phyloP scores from a whole-genome alignment of 2,329 filamentous ascomycete genomes.

The Chaetothyriales sp. region DNA sequence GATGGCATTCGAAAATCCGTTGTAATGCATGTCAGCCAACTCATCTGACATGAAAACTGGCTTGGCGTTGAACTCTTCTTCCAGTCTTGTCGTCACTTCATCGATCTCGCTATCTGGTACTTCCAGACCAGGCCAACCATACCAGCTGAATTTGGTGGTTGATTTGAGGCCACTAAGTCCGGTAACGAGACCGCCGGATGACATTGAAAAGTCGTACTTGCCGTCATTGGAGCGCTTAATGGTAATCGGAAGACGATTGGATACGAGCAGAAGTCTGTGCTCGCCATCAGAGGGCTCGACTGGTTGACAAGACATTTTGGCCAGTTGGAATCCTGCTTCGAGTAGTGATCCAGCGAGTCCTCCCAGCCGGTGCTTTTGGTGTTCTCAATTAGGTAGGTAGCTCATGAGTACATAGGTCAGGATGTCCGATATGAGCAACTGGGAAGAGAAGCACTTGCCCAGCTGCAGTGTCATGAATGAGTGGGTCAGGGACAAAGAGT shows the following conservation, averaged over 20 bases:
- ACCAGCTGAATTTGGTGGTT: conserved; percentile 94
- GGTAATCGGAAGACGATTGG: conserved; percentile 89
- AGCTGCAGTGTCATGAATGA: too few relatives aligned
- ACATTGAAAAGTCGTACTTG: conserved; percentile 89
- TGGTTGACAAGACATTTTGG: conserved; percentile 12
- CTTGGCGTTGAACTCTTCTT: conserved; percentile 67
- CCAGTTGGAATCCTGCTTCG: not conserved
- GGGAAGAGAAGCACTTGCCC: not conserved
- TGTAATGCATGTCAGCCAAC: conserved; percentile 89
- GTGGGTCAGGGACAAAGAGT: too few relatives aligned
- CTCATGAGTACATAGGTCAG: not conserved
- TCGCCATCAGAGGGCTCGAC: conserved; percentile 11
- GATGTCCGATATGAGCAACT: not conserved
- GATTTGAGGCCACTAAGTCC: conserved; percentile 86
- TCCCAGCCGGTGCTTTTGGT: not conserved
- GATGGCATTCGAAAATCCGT: conserved; percentile 95
- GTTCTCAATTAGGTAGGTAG: not conserved
- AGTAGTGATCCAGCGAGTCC: not conserved
- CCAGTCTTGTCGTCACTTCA: conserved; percentile 61
- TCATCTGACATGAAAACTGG: conserved; percentile 91
- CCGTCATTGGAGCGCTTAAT: conserved; percentile 89
- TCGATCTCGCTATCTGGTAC: conserved; percentile 71
- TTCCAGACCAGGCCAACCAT: conserved; percentile 91
- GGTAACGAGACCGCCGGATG: conserved; percentile 87
- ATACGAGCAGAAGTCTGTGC: conserved; percentile 61